Conservation (phyloP, 2,329 filamentous ascomycete genomes). For the Ambrosiella beaveri region DNA sequence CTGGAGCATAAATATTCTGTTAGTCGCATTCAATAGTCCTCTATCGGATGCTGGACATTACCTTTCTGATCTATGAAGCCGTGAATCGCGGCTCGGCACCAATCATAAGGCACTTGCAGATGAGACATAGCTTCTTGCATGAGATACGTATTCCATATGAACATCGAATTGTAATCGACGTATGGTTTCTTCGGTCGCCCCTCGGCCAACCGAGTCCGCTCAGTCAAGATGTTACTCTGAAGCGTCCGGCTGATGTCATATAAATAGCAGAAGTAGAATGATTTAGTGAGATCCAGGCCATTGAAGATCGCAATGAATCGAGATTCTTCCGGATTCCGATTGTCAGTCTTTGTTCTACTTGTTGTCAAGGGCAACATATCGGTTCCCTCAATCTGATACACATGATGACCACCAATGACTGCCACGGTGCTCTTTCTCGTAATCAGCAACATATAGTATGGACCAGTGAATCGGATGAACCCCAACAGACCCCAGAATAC, state of each 20-base stretch:
- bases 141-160: constrained; percentile 91
- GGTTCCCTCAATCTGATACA: constrained; percentile 89
- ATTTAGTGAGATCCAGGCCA: constrained; percentile 75
- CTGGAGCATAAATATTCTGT: background rate
- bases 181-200: background rate
- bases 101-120: constrained; percentile 73
- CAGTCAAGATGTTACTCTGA: constrained; percentile 76
- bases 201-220: constrained; percentile 52
- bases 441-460: constrained; percentile 93
- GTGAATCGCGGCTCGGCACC: constrained; percentile 91
- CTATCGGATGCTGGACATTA: constrained; percentile 14
- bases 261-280: constrained; percentile 97
- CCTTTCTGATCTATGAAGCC: constrained; percentile 86
- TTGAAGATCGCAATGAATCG: constrained; percentile 78
- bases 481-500: constrained; percentile 87
- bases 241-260: constrained; percentile 89
- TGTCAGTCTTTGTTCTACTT: constrained; percentile 57
- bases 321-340: constrained; percentile 68
- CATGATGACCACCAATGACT: constrained; percentile 87
- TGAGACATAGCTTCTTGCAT: constrained; percentile 54
- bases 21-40: constrained; percentile 21
- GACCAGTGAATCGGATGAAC: constrained; percentile 88
- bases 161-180: constrained; percentile 61
- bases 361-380: constrained; percentile 78
- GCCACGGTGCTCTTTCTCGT: constrained; percentile 93